These are phyloP conservation scores for Ambispora gerdemannii DNA, from an alignment of 192 early-diverging fungal genomes.

Conservation along the genomic window DNA sequence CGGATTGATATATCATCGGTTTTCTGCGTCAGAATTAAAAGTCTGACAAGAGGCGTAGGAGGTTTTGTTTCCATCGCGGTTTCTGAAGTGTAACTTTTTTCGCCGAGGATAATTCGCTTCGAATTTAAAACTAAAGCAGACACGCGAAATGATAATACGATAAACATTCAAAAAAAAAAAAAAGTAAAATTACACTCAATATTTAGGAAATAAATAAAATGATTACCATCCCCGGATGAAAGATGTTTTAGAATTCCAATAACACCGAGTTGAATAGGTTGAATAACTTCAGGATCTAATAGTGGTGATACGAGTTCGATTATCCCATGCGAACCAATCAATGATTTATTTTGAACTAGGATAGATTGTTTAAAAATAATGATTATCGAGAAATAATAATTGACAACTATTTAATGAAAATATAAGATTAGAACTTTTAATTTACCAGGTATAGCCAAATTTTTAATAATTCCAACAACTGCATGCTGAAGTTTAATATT, in stretches of 20 bases:
- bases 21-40: conserved; percentile 44
- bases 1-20: conserved; percentile 51
- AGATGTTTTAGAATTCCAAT: conserved; percentile 56
- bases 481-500: conserved; percentile 53
- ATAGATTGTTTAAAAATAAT: too few relatives aligned
- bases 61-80: not conserved
- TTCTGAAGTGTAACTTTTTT: too few relatives aligned
- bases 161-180: not conserved
- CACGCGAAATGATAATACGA: not conserved
- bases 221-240: conserved; percentile 41
- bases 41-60: conserved; percentile 32
- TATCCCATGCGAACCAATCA: conserved; percentile 47
- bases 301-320: conserved; percentile 45
- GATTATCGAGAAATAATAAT: too few relatives aligned
- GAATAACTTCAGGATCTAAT: conserved; percentile 51
- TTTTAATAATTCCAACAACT: conserved; percentile 62
- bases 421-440: not conserved
- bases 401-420: not conserved
- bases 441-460: conserved; percentile 62
- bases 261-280: conserved; percentile 51
- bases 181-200: too few relatives aligned
- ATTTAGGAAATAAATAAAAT: conserved; percentile 8
- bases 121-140: conserved; percentile 21
- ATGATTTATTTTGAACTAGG: conserved; percentile 44
- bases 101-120: conserved; percentile 7